These are phyloP conservation scores for Entomortierella chlamydospora DNA, from an alignment of 192 early-diverging fungal genomes.

Conservation along the genomic window DNA sequence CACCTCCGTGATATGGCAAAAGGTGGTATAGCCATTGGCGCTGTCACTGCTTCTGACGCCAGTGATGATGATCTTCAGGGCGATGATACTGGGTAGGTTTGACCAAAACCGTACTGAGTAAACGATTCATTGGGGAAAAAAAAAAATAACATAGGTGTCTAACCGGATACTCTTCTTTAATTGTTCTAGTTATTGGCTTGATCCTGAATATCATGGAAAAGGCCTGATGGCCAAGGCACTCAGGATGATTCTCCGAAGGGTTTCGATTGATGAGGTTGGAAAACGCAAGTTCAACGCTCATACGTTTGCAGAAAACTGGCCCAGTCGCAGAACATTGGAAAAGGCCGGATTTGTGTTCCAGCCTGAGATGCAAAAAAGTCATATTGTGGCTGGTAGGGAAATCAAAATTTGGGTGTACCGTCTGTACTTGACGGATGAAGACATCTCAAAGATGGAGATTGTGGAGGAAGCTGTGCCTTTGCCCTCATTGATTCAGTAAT, in stretches of 20 bases:
- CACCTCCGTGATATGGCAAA: slow-evolving; percentile 26
- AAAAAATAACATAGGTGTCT: too few species aligned
- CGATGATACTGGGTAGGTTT: slow-evolving; percentile 46
- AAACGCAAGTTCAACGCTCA: slow-evolving; percentile 43
- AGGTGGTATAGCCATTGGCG: slow-evolving; percentile 28
- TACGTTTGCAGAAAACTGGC: slow-evolving; percentile 29
- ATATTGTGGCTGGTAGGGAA: neutral
- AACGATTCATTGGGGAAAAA: neutral
- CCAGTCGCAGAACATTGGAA: slow-evolving; percentile 32
- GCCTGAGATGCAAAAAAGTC: neutral
- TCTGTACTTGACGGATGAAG: slow-evolving; percentile 21
- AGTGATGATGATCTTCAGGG: slow-evolving; percentile 33
- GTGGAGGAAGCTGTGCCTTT: slow-evolving; percentile 16
- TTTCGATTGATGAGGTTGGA: slow-evolving; percentile 26
- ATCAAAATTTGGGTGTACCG: slow-evolving; percentile 14
- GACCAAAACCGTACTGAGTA: neutral
- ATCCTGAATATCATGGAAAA: slow-evolving; percentile 37
- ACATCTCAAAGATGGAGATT: neutral
- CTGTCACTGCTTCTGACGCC: slow-evolving; percentile 1
- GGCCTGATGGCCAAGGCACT: slow-evolving; percentile 49
- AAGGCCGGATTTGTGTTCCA: slow-evolving; percentile 41
- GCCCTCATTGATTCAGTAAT: neutral
- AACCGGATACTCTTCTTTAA: neutral
- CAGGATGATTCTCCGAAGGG: slow-evolving; percentile 14
- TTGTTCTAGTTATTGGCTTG: slow-evolving; percentile 36